These are phyloP conservation scores for Trichosporon ovoides DNA, from an alignment of 1,284 basidiomycete genomes.

Conservation along the genomic window DNA sequence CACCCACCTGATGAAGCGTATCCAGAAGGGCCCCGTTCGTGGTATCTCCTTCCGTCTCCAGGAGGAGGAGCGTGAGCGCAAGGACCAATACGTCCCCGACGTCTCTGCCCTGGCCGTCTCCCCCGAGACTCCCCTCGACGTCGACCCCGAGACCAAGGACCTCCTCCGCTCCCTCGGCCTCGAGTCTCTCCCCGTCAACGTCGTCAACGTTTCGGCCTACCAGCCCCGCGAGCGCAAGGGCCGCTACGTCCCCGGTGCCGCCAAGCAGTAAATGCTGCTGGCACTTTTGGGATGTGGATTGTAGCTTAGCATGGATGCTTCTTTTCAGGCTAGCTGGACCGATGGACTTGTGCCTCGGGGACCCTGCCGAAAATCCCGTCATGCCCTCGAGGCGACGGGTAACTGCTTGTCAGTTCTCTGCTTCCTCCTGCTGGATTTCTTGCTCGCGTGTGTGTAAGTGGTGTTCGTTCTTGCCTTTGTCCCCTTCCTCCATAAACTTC, in stretches of 20 bases:
- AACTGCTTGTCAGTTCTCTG: slow-evolving; percentile 4
- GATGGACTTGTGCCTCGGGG: slow-evolving; percentile 4
- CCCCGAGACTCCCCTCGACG: slow-evolving; percentile 64
- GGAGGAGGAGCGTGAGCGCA: slow-evolving; percentile 98
- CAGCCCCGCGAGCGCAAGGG: slow-evolving; percentile 67
- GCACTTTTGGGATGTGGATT: slow-evolving; percentile 7
- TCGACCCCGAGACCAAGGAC: slow-evolving; percentile 89
- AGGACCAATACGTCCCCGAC: slow-evolving; percentile 97
- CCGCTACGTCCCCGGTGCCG: slow-evolving; percentile 79
- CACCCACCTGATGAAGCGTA: slow-evolving; percentile 99
- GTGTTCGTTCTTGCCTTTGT: neutral
- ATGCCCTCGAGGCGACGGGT: slow-evolving; percentile 1
- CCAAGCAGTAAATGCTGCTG: slow-evolving; percentile 19
- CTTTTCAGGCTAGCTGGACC: slow-evolving; percentile 4
- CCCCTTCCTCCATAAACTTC: no score
- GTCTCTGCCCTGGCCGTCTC: slow-evolving; percentile 85
- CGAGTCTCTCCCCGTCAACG: slow-evolving; percentile 71
- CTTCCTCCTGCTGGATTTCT: neutral
- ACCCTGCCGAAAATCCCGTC: slow-evolving; percentile 5
- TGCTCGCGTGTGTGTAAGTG: neutral
- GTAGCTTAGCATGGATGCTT: slow-evolving; percentile 8
- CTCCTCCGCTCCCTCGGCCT: slow-evolving; percentile 86
- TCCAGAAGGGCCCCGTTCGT: slow-evolving; percentile 97
- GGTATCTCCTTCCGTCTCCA: slow-evolving; percentile 99
- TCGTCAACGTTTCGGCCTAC: slow-evolving; percentile 61